Percentiles rank a stretch among this genome's conserved stretches.
These are phyloP conservation scores for Hypoxylon perforatum DNA, from an alignment of 495 filamentous ascomycete species.

Conservation along the genomic window DNA sequence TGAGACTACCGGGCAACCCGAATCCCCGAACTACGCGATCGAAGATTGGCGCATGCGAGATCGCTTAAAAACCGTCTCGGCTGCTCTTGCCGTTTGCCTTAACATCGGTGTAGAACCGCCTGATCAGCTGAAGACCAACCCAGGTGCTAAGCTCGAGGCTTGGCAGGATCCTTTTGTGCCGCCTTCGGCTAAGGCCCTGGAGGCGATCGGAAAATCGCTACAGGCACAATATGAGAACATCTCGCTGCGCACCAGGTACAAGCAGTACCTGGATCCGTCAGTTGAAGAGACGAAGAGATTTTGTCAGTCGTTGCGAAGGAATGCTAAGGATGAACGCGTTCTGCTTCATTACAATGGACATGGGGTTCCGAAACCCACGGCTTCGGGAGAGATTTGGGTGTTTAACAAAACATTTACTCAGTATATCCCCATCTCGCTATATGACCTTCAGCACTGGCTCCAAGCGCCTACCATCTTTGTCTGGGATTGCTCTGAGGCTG, in stretches of 20 bases:
- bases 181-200: constrained; percentile 84
- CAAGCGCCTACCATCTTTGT: constrained; percentile 96
- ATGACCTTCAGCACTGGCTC: constrained; percentile 95
- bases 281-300: constrained; percentile 98
- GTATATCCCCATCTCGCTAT: constrained; percentile 96
- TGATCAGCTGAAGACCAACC: constrained; percentile 92
- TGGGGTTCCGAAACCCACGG: constrained; percentile 95
- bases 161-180: constrained; percentile 93
- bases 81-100: constrained; percentile 90
- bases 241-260: constrained; percentile 93
- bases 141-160: constrained; percentile 91
- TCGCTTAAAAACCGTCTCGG: constrained; percentile 94
- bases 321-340: constrained; percentile 94
- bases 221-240: constrained; percentile 96
- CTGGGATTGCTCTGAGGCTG: constrained; percentile 96
- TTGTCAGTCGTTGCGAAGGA: constrained; percentile 85
- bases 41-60: constrained; percentile 98
- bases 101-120: constrained; percentile 98
- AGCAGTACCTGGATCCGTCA: constrained; percentile 94
- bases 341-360: constrained; percentile 99
- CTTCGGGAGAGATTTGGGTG: constrained; percentile 98
- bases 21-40: constrained; percentile 66
- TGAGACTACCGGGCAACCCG: constrained; percentile 93
- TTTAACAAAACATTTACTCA: constrained; percentile 99
- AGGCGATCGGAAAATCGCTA: constrained; percentile 93